These are phyloP conservation scores for Microstegium vimineum DNA, from an alignment of 176 grass and related monocot species.

Conservation along the genomic window DNA sequence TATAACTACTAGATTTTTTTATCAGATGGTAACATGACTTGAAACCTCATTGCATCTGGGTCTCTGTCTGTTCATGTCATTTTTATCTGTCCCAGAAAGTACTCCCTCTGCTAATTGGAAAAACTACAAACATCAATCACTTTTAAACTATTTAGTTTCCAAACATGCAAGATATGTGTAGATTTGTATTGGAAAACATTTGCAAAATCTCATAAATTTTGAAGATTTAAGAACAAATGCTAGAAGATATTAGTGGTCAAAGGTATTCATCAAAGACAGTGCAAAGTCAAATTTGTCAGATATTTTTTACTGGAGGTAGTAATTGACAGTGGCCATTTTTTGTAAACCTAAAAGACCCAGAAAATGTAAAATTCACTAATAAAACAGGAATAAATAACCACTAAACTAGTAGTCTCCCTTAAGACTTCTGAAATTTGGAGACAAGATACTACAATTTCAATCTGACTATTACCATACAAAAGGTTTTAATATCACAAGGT, in stretches of 20 bases:
- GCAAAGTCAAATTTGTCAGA: not conserved
- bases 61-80: not conserved
- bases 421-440: conserved; percentile 4
- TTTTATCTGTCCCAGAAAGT: not conserved
- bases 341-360: not conserved
- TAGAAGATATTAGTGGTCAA: not conserved
- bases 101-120: not conserved
- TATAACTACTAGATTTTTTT: not conserved
- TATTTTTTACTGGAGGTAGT: not conserved
- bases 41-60: not conserved
- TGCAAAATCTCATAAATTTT: not conserved
- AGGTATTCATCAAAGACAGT: not conserved
- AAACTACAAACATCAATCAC: not conserved
- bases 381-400: not conserved
- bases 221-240: not conserved
- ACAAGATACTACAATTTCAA: not conserved
- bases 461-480: not conserved
- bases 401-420: not conserved
- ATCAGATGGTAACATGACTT: not conserved
- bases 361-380: not conserved
- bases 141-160: not conserved
- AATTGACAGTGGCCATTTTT: not conserved
- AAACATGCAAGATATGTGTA: not conserved
- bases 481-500: not conserved
- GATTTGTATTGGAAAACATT: not conserved